These are phyloP conservation scores for Cladophialophora yegresii DNA, from an alignment of 2,329 filamentous ascomycete species.

Conservation along the genomic window DNA sequence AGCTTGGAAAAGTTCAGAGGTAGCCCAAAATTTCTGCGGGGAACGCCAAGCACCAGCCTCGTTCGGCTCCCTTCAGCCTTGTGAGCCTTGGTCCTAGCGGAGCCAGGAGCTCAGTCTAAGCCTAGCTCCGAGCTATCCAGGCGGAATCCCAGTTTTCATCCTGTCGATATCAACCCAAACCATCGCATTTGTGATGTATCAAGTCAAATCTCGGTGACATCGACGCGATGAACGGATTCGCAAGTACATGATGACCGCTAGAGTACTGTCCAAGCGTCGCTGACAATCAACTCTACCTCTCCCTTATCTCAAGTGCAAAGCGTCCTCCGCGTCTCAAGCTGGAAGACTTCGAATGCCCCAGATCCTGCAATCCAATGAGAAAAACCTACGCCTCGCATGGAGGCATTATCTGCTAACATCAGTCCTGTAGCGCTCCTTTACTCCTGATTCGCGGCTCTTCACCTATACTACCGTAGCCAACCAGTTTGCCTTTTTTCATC, in stretches of 20 bases:
- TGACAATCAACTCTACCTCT: background rate
- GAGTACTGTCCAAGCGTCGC: background rate
- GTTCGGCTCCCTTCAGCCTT: background rate
- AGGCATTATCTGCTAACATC: background rate
- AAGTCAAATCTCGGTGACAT: background rate
- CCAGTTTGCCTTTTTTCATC: background rate
- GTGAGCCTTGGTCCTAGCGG: background rate
- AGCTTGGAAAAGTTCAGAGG: background rate
- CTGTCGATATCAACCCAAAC: background rate
- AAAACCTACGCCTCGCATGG: background rate
- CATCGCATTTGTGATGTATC: background rate
- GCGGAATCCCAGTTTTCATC: background rate
- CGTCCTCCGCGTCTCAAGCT: background rate
- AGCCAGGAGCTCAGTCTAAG: background rate
- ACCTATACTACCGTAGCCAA: background rate
- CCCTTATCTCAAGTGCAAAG: background rate
- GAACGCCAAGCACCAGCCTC: constrained; percentile 5
- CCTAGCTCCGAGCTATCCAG: background rate
- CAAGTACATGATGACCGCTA: background rate
- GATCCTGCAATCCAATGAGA: background rate
- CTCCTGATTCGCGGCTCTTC: background rate
- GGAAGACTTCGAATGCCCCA: background rate
- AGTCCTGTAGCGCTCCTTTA: background rate
- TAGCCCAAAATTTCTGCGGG: constrained; percentile 10
- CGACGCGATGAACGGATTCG: background rate